phyloP scores from a whole-genome alignment of 2,329 filamentous ascomycete genomes.

The Aspergillus novofumigatus region DNA sequence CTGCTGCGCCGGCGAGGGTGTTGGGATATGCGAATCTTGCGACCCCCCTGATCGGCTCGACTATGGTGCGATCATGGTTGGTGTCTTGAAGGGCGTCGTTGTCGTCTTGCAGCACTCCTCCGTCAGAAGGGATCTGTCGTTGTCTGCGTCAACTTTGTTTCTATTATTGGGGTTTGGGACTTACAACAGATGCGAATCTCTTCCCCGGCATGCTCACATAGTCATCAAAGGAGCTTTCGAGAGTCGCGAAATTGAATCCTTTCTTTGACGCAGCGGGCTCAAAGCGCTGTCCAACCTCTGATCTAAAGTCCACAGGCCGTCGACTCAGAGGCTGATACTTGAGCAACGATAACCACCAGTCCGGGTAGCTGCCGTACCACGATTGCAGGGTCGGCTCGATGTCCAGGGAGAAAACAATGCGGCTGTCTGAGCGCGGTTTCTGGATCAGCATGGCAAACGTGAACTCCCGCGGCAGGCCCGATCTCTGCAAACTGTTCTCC shows the following conservation, averaged over 20 bases:
- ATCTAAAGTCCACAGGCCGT: conserved; percentile 36
- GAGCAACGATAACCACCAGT: conserved; percentile 35
- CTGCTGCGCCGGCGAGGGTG: background rate
- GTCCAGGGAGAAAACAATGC: conserved; percentile 38
- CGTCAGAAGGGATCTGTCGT: conserved; percentile 14
- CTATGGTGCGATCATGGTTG: conserved; percentile 4
- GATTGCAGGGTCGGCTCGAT: conserved; percentile 41
- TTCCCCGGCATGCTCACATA: conserved; percentile 46
- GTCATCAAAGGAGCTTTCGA: conserved; percentile 41
- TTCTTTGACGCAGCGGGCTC: conserved; percentile 28
- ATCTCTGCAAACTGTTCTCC: conserved; percentile 47
- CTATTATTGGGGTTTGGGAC: background rate
- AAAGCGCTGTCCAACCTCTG: conserved; percentile 44
- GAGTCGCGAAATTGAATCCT: conserved; percentile 45
- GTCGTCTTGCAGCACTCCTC: conserved; percentile 9
- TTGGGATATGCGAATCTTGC: background rate
- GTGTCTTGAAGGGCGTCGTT: conserved; percentile 8
- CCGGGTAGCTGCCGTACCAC: conserved; percentile 41
- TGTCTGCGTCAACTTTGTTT: background rate
- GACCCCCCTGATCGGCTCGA: conserved; percentile 7
- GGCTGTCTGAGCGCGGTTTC: conserved; percentile 39
- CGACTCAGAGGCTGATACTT: conserved; percentile 38
- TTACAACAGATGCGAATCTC: conserved; percentile 29
- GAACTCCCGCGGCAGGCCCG: conserved; percentile 49
- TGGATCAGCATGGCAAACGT: conserved; percentile 49